Evolutionary conservation across 371 early-diverging fungal genomes (phyloP), one percentile per base, ranked within the genome.

Genomic region (Coemansia sp.): DNA sequence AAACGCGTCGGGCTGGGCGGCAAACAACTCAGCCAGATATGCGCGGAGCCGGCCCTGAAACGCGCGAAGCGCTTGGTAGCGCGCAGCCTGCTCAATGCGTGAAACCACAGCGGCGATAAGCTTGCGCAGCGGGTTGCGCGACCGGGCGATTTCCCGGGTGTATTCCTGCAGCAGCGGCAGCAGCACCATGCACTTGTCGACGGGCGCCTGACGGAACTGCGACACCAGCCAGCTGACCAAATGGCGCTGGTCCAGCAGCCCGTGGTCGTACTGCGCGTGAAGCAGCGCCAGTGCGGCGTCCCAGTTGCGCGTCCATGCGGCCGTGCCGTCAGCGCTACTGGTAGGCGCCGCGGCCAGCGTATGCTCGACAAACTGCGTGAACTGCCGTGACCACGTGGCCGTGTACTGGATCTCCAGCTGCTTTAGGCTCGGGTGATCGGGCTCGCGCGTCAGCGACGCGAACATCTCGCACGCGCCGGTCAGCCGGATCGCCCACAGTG

Each of bases 401-500:
- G 74, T 77, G 53, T 67, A 63, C 38, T 53, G 54, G 1, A 47
- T 32, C 60, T 66, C 64, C 39, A 66, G 52, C 5, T 55, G 42
- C 20, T 51, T 66, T 38, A 69, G 50, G 34, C 39, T 65, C 40
- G 52, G 61, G 59, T 68, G 79, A 55, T 64, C 69, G 52, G 41
- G 81, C 40, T 35, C 70, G 65, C 79, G 78, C 61, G 75, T 78
- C 60, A 65, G 58, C 62, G 39, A 31, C 31, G 62, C 77, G 72
- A 84, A 81, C 83, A 86, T 85, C 70, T 87, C 87, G 30, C 80
- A 79, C 20, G 83, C 57, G 38, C 84, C 89, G 5, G 87, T 84
- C 36, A 88, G 80, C 58, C 88, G 86, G 39, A 90, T 87, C 54
- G 84, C 87, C 91, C 91, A 91, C 7, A 88, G 78, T 0, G 91